Base-by-base conservation (phyloP, 1,139 yeast species). In the Yamadazyma membranifaciens region DNA sequence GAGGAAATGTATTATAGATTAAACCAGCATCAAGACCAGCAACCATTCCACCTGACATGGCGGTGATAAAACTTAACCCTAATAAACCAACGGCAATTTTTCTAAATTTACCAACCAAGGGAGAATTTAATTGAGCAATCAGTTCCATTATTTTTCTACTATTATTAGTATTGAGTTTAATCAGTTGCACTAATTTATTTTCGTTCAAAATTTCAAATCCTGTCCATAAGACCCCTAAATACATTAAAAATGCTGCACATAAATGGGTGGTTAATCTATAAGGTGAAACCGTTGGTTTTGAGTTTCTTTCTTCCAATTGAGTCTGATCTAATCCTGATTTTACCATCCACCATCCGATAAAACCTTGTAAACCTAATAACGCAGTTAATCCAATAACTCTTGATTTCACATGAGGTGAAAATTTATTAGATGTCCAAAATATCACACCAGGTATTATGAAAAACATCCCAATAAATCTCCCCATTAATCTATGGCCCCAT, bases 301-400 rank as follows among this genome's bases (percentile, higher is more conserved):
- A 82, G 35, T 78, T 84, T 57, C 96, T 78, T 52, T 86, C 95
- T 26, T 78, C 78, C 43, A 94, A 68, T 55, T 85, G 83, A 39
- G 84, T 77, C 57, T 86, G 85, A 58, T 91, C 95, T 47, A 94
- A 75, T 33, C 99, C 99, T 6, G 96, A 87, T 55, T 86, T 83
- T 43, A 94, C 98, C 99, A 94, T 94, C 99, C 99, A 94, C 98
- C 98, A 94, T 30, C 98, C 98, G 52, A 94, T 85, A 41, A 83
- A 84, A 36, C 98, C 98, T 69, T 94, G 98, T 36, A 94, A 67
- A 10, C 96, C 98, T 44, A 94, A 73, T 40, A 92, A 68, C 1
- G 76, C 81, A 32, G 95, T 78, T 38, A 94, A 76, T 2, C 87
- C 85, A 20, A 86, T 63, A 14, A 92, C 70, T 47, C 89, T 74